phyloP scores from a whole-genome alignment of 148 eudicot species.

The Fagopyrum homotropicum region DNA sequence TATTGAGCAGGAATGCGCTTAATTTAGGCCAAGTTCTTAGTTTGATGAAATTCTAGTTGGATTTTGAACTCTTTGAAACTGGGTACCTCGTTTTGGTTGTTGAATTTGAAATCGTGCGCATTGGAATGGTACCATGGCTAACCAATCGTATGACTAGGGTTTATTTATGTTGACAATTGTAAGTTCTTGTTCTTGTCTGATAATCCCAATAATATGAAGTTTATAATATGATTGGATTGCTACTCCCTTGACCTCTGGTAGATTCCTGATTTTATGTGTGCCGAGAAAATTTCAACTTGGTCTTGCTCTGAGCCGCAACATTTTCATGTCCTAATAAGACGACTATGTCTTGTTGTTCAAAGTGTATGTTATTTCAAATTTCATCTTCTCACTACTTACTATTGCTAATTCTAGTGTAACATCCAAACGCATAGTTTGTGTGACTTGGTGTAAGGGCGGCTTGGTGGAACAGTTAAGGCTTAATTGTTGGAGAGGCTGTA shows the following conservation, averaged over 20 bases:
- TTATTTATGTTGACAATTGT: not conserved
- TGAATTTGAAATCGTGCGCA: not conserved
- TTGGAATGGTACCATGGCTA: not conserved
- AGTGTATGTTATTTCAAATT: no score
- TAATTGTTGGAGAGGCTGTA: no score
- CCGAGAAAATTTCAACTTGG: not conserved
- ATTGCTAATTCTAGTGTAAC: no score
- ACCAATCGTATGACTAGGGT: not conserved
- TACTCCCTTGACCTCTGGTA: not conserved
- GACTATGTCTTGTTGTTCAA: not conserved
- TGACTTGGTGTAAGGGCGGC: no score
- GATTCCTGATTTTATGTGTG: not conserved
- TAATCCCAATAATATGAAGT: not conserved
- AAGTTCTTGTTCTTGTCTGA: not conserved
- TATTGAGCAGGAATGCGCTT: not conserved
- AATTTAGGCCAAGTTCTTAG: not conserved
- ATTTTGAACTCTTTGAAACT: not conserved
- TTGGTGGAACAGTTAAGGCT: no score
- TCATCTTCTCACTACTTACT: no score
- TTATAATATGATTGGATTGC: not conserved
- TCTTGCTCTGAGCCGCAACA: not conserved
- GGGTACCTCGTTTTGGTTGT: not conserved
- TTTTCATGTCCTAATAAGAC: no score
- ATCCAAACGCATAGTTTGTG: no score
- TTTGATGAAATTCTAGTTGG: not conserved